These are phyloP conservation scores for Tieghemiomyces parasiticus DNA, from an alignment of 192 early-diverging fungal species.

Conservation along the genomic window DNA sequence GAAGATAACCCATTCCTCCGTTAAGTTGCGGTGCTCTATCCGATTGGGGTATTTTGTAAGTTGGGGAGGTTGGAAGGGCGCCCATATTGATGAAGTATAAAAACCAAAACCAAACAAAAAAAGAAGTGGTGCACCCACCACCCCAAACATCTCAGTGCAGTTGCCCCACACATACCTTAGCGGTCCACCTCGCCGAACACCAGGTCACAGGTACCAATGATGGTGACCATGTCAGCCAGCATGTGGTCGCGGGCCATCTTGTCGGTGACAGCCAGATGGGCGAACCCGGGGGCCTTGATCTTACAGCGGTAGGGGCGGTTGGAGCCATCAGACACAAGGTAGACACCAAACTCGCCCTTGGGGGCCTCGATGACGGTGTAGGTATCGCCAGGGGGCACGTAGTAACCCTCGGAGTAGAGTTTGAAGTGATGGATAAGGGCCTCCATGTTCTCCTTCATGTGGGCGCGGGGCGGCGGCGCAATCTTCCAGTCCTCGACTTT, in stretches of 20 bases:
- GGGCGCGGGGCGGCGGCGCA: conserved; percentile 73
- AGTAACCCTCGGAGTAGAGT: conserved; percentile 96
- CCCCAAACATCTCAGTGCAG: too few species aligned
- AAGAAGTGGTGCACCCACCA: too few species aligned
- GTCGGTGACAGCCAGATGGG: conserved; percentile 80
- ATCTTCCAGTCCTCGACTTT: conserved; percentile 98
- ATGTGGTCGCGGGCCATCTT: conserved; percentile 83
- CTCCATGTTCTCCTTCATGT: conserved; percentile 99
- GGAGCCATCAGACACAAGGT: conserved; percentile 83
- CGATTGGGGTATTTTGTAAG: too few species aligned
- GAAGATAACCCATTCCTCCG: too few species aligned
- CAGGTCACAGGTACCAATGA: conserved; percentile 97
- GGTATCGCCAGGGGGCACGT: conserved; percentile 93
- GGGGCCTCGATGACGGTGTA: conserved; percentile 97
- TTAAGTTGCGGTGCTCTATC: too few species aligned
- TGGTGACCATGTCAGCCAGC: conserved; percentile 89
- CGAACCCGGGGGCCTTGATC: conserved; percentile 91
- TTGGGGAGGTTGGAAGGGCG: too few species aligned
- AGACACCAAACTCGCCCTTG: conserved; percentile 98
- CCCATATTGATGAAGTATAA: too few species aligned
- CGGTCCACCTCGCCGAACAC: conserved; percentile 93
- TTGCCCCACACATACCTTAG: too few species aligned
- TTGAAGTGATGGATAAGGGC: conserved; percentile 99
- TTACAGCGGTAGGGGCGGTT: conserved; percentile 96
- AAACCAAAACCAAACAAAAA: too few species aligned